Percentiles rank a stretch among this genome's conserved stretches.
Conservation (phyloP, 495 filamentous ascomycete genomes). For the Penicillium manginii region DNA sequence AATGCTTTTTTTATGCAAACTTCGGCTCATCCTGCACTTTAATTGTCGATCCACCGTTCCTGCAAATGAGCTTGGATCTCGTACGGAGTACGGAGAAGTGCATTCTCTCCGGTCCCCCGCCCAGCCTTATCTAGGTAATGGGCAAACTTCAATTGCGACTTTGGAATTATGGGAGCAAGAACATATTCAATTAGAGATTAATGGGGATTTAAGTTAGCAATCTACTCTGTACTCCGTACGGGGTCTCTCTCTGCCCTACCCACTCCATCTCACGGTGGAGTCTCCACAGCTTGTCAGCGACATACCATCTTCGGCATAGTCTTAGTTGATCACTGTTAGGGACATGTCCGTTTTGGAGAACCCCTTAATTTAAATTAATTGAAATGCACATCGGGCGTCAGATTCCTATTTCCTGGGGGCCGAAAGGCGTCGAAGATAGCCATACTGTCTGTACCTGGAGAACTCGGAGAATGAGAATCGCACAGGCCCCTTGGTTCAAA, state of each 20-base stretch:
- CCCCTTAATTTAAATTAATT: background rate
- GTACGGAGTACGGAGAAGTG: no score
- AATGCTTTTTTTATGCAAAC: background rate
- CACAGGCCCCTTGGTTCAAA: background rate
- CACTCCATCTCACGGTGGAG: slow-evolving; percentile 4
- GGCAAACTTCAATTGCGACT: background rate
- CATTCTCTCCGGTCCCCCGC: background rate
- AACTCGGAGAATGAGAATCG: background rate
- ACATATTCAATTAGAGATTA: background rate
- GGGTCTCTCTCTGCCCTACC: background rate
- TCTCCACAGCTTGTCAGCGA: slow-evolving; percentile 18
- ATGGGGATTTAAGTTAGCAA: background rate
- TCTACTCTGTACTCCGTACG: background rate
- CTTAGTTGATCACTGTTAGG: slow-evolving; percentile 11
- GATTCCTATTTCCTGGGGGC: slow-evolving; percentile 1
- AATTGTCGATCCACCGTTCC: slow-evolving; percentile 1
- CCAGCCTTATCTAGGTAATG: background rate
- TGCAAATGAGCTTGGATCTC: background rate
- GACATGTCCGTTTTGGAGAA: background rate
- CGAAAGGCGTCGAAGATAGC: background rate
- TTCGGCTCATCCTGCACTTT: slow-evolving; percentile 1
- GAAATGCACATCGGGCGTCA: slow-evolving; percentile 1
- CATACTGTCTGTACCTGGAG: background rate
- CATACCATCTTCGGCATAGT: slow-evolving; percentile 19
- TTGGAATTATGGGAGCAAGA: background rate